These are phyloP conservation scores for Alternaria sp. DNA, from an alignment of 2,329 filamentous ascomycete species.

Conservation along the genomic window DNA sequence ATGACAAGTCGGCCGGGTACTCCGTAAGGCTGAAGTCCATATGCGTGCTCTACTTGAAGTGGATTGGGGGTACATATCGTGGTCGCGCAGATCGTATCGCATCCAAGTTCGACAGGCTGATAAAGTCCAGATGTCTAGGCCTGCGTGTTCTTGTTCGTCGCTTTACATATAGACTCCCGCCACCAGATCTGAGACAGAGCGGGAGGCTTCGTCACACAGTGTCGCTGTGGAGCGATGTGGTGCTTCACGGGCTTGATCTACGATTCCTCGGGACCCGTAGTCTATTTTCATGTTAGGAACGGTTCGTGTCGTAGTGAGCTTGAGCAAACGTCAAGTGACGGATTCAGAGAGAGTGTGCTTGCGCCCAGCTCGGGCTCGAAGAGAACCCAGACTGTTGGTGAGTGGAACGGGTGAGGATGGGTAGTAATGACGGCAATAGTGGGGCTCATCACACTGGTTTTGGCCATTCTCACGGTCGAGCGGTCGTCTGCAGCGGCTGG, in stretches of 20 bases:
- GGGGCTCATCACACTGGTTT: neutral
- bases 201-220: slow-evolving; percentile 18
- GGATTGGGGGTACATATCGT: neutral
- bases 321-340: neutral
- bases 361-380: neutral
- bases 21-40: slow-evolving; percentile 22
- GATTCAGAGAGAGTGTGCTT: neutral
- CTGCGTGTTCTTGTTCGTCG: neutral
- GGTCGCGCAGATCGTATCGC: slow-evolving; percentile 11
- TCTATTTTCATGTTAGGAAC: neutral
- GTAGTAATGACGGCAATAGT: neutral
- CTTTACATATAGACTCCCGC: slow-evolving; percentile 13
- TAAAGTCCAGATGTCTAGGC: slow-evolving; percentile 4
- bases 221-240: slow-evolving; percentile 2
- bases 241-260: neutral
- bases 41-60: slow-evolving; percentile 5
- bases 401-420: neutral
- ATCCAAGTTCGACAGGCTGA: neutral
- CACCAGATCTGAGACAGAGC: slow-evolving; percentile 24
- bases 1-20: slow-evolving; percentile 12
- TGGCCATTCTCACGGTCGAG: neutral
- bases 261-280: neutral
- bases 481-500: slow-evolving; percentile 1
- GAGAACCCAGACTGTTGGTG: neutral
- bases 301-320: neutral